Evolutionary conservation across 2,329 filamentous ascomycete species (phyloP).

Genomic region (Hypoxylon sp.): DNA sequence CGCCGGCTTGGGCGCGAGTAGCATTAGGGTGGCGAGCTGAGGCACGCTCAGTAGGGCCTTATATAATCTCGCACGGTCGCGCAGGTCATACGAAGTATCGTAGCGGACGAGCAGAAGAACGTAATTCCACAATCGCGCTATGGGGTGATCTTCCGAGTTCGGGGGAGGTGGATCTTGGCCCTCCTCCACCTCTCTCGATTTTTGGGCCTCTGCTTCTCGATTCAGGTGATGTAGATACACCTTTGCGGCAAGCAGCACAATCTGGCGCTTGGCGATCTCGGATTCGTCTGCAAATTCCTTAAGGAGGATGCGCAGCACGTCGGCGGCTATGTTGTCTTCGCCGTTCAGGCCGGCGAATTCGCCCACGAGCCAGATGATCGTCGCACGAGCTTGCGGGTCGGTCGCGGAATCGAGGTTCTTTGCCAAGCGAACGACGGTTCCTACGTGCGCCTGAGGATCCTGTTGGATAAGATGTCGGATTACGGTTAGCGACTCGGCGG

Average conservation of each 20-base stretch:
- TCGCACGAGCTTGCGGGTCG: conserved; percentile 89
- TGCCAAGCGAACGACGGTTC: conserved; percentile 89
- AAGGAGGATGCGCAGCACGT: conserved; percentile 89
- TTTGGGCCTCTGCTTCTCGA: conserved; percentile 64
- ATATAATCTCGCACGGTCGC: conserved; percentile 91
- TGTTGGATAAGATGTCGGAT: conserved; percentile 97
- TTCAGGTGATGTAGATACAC: conserved; percentile 93
- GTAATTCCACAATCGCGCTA: conserved; percentile 86
- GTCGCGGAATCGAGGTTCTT: conserved; percentile 92
- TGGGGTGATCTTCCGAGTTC: conserved; percentile 72
- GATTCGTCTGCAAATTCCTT: conserved; percentile 88
- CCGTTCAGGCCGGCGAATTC: conserved; percentile 87
- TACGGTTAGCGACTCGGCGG: conserved; percentile 93
- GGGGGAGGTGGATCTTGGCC: conserved; percentile 51
- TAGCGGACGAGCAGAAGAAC: conserved; percentile 88
- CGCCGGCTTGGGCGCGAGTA: conserved; percentile 93
- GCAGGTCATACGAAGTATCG: conserved; percentile 94
- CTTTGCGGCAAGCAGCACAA: conserved; percentile 93
- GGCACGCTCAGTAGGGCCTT: conserved; percentile 85
- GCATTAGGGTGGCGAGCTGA: conserved; percentile 89
- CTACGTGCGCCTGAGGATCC: conserved; percentile 82
- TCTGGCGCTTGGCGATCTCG: conserved; percentile 90
- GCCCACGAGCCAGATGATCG: conserved; percentile 97
- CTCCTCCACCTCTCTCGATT: conserved; percentile 56
- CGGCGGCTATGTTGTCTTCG: conserved; percentile 91